Percentiles rank a stretch among this genome's conserved stretches.
phyloP scores from a whole-genome alignment of 2,329 filamentous ascomycete genomes.

The Colletotrichum echinochloae region DNA sequence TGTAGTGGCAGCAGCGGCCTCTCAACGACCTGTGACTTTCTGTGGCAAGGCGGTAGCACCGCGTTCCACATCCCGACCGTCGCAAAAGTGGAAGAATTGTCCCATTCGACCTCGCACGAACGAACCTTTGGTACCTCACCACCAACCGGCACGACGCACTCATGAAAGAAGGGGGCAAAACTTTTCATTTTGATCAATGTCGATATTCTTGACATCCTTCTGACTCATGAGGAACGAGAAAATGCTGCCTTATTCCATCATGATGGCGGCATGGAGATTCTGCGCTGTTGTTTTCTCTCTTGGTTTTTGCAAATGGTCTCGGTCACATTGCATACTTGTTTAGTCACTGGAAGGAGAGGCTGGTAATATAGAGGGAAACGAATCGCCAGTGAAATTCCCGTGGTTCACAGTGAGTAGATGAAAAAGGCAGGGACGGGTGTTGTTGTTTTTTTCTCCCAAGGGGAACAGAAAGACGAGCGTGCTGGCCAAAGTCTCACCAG shows the following conservation, averaged over 20 bases:
- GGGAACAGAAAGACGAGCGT: conserved; percentile 15
- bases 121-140: conserved; percentile 5
- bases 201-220: conserved; percentile 40
- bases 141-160: conserved; percentile 33
- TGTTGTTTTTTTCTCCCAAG: neutral
- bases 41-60: conserved; percentile 7
- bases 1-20: neutral
- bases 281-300: neutral
- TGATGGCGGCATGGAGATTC: conserved; percentile 30
- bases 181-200: conserved; percentile 34
- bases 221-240: conserved; percentile 32
- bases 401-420: conserved; percentile 22
- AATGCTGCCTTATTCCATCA: conserved; percentile 38
- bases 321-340: conserved; percentile 40
- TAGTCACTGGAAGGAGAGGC: conserved; percentile 30
- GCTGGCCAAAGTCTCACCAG: conserved; percentile 19
- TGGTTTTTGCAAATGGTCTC: conserved; percentile 39
- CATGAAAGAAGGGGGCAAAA: conserved; percentile 21
- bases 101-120: conserved; percentile 13
- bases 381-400: conserved; percentile 25
- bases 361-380: conserved; percentile 39
- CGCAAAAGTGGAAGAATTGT: conserved; percentile 3
- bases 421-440: conserved; percentile 1
- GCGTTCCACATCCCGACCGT: neutral
- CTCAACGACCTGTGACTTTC: conserved; percentile 15